A percentile compares a stretch with the other conserved stretches of the same genome.
phyloP scores from a whole-genome alignment of 192 early-diverging fungal genomes.

The Linnemannia elongata region DNA sequence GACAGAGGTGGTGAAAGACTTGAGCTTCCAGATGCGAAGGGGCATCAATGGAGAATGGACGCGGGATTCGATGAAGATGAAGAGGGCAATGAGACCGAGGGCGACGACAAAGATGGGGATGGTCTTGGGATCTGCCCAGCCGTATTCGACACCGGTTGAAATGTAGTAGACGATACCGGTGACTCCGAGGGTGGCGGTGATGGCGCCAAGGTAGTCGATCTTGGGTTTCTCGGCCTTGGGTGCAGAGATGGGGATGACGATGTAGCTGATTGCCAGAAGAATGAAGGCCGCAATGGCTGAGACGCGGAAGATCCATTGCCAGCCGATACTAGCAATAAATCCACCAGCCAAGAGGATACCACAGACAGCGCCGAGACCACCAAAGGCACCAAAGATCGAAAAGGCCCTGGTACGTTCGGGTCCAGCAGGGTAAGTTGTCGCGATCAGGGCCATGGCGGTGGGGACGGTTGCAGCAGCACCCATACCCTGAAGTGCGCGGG shows the following conservation, averaged over 20 bases:
- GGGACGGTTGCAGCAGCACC: slow-evolving; percentile 49
- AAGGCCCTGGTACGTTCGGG: slow-evolving; percentile 39
- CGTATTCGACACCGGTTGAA: slow-evolving; percentile 40
- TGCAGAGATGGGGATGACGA: slow-evolving; percentile 32
- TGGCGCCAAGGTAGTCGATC: slow-evolving; percentile 46
- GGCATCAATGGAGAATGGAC: slow-evolving; percentile 56
- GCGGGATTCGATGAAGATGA: slow-evolving; percentile 50
- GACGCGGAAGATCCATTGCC: slow-evolving; percentile 57
- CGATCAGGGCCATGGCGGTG: slow-evolving; percentile 48
- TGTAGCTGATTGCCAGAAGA: slow-evolving; percentile 22
- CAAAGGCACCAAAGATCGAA: slow-evolving; percentile 45
- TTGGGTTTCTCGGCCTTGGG: slow-evolving; percentile 40
- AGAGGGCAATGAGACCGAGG: slow-evolving; percentile 38
- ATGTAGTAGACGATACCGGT: slow-evolving; percentile 54
- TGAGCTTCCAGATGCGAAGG: slow-evolving; percentile 55
- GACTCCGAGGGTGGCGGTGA: slow-evolving; percentile 37
- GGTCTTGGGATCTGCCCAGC: slow-evolving; percentile 53
- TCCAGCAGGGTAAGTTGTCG: slow-evolving; percentile 39
- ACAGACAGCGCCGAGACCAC: slow-evolving; percentile 38
- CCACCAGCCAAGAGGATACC: slow-evolving; percentile 55
- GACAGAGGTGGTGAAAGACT: slow-evolving; percentile 57
- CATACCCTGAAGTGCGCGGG: slow-evolving; percentile 50
- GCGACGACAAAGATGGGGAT: slow-evolving; percentile 30
- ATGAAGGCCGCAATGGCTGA: slow-evolving; percentile 38
- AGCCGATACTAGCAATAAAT: slow-evolving; percentile 46